phyloP scores from a whole-genome alignment of 768 basidiomycete species.

The Lactifluus pinguis region DNA sequence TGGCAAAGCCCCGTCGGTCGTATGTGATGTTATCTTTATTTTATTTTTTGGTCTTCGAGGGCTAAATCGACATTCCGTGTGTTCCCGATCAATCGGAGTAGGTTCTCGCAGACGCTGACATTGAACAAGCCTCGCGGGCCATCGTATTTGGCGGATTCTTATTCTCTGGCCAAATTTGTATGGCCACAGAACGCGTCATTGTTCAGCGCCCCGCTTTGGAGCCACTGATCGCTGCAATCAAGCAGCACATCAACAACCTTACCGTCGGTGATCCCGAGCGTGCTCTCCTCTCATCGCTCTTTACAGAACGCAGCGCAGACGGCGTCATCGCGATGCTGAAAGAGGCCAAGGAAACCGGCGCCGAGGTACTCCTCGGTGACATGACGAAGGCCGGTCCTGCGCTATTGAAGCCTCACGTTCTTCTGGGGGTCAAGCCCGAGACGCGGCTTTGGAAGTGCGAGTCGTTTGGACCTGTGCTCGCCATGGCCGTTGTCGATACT shows the following conservation, averaged over 20 bases:
- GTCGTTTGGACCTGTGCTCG: conserved; percentile 51
- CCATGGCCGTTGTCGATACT: conserved; percentile 38
- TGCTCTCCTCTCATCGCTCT: conserved; percentile 32
- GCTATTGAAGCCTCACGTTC: conserved; percentile 42
- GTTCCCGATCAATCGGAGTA: conserved; percentile 13
- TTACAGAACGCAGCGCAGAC: conserved; percentile 36
- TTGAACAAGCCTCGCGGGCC: conserved; percentile 42
- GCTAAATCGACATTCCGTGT: not conserved
- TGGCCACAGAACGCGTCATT: conserved; percentile 51
- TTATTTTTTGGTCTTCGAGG: not conserved
- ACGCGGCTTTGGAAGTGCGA: conserved; percentile 50
- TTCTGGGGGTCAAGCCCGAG: conserved; percentile 38
- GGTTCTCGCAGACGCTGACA: conserved; percentile 46
- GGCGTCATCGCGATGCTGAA: conserved; percentile 35
- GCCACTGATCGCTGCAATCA: conserved; percentile 31
- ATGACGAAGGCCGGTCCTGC: conserved; percentile 28
- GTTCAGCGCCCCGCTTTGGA: conserved; percentile 36
- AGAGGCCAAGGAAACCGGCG: conserved; percentile 38
- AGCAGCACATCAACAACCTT: conserved; percentile 26
- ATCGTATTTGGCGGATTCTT: conserved; percentile 38
- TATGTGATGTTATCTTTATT: conserved; percentile 22
- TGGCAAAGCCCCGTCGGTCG: conserved; percentile 46
- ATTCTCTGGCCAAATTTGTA: conserved; percentile 47
- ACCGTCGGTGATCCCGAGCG: conserved; percentile 31
- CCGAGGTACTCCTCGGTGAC: conserved; percentile 39